Evolutionary conservation across 2,329 filamentous ascomycete genomes (phyloP), one percentile per base, ranked within the genome.

Genomic region (Trichophyton verrucosum): DNA sequence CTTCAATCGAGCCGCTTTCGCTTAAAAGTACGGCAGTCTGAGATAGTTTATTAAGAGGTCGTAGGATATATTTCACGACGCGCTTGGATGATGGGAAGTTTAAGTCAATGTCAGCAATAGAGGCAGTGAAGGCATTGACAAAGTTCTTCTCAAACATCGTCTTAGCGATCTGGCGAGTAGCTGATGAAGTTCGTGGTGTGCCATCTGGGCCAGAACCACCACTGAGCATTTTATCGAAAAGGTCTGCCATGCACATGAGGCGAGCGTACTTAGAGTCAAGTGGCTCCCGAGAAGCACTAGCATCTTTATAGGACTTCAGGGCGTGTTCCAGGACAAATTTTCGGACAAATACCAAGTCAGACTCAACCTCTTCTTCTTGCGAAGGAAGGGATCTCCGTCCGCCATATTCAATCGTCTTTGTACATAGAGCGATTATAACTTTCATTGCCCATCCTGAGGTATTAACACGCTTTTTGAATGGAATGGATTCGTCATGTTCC

Each of bases 121-220:
- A 95, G 11, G 86, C 84, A 1, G 94, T 97, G 62, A 99, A 77
- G 56, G 92, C 88, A 24, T 88, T 83, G 63, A 97, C 86, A 71
- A 94, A 96, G 61, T 95, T 91, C 77, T 97, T 99, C 75, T 99
- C 94, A 68, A 95, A 97, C 94, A 99, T 99, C 63, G 96, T 85
- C 66, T 91, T 89, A 38, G 89, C 87, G 66, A 99, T 82, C 69
- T 96, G 91, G 67, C 87, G 86, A 64, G 91, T 87, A 6, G 91
- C 91, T 49, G 66, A 80, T 68, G 60, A 76, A 65, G 67, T 73
- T 63, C 71, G 78, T 63, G 73, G 74, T 63, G 75, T 76, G 65
- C 75, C 75, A 53, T 79, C 78, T 15, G 83, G 80, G 67, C 82
- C 87, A 13, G 90, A 84, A 71, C 87, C 88, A 51, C 89, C 88